Evolutionary conservation across 192 early-diverging fungal genomes (phyloP).

Genomic region (Coemansia javaensis): DNA sequence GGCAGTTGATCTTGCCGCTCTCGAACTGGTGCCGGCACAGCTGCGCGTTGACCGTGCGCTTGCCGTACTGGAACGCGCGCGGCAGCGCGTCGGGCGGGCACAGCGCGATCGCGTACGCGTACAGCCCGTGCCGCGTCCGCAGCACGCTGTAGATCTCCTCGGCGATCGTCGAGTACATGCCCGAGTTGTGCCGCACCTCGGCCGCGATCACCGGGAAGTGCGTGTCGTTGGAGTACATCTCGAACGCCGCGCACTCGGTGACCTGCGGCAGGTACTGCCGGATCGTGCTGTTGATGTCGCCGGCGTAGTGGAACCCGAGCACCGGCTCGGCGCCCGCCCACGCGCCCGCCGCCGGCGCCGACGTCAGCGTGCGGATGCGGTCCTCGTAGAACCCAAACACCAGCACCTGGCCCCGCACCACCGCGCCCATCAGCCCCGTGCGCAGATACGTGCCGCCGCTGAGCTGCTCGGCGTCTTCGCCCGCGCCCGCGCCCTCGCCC

Average conservation of each 20-base stretch:
- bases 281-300: slow-evolving; percentile 34
- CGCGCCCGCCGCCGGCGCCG: slow-evolving; percentile 4
- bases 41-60: slow-evolving; percentile 60
- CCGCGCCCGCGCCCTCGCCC: no score
- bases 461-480: slow-evolving; percentile 13
- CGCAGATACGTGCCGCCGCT: slow-evolving; percentile 64
- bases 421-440: slow-evolving; percentile 68
- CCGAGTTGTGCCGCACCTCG: slow-evolving; percentile 56
- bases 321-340: slow-evolving; percentile 15
- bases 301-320: slow-evolving; percentile 44
- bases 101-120: slow-evolving; percentile 58
- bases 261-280: slow-evolving; percentile 29
- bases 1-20: slow-evolving; percentile 53
- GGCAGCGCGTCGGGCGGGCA: slow-evolving; percentile 60
- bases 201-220: slow-evolving; percentile 68
- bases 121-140: slow-evolving; percentile 57
- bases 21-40: slow-evolving; percentile 63
- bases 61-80: slow-evolving; percentile 65
- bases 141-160: slow-evolving; percentile 56
- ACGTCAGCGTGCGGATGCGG: slow-evolving; percentile 57
- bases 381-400: slow-evolving; percentile 77
- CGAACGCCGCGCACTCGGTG: slow-evolving; percentile 56
- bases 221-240: slow-evolving; percentile 63
- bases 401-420: slow-evolving; percentile 66
- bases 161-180: slow-evolving; percentile 52